Evolutionary conservation across 1,139 yeast species (phyloP), one percentile per base, ranked within the genome.

Genomic region (Kurtzmaniella natalensis): DNA sequence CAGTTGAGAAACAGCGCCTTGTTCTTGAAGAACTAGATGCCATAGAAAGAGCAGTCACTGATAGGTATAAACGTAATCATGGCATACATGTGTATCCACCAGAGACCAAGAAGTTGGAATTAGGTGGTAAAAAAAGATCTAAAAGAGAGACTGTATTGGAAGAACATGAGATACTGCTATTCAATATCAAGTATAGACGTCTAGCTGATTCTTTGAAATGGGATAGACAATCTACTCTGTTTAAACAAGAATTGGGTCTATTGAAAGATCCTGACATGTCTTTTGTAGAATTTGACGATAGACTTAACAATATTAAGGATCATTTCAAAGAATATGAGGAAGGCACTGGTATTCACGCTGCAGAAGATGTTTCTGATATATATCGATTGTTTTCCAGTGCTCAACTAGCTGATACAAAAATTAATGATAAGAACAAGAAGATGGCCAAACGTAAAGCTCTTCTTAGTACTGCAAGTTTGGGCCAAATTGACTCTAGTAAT

Each of bases 101-200:
- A 21, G 21, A 18, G 33, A 14, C 28, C 26, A 41, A 28, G 33
- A 38, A 18, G 38, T 38, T 10, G 42, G 45, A 37, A 7, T 6
- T 26, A n/a, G 11, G 10, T 6, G 14, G 30, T 8, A 50, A 44
- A 41, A 67, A 61, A 38, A 49, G 78, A 41, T 57, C 70, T 37
- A 46, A 51, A 28, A 60, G 69, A 39, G 78, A 72, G 42, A 64
- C 71, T 1, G 47, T 76, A 9, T 44, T 78, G 11, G 94, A 84
- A 44, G 79, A 81, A 45, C 85, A 81, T 53, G 96, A 89, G 51
- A 64, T 86, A 3, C 61, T 65, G 13, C 47, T 55, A 31, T 73
- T 89, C 32, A 47, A 74, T 3, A 63, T 69, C 6, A 70, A 74
- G 39, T 78, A 76, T 46, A 52, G 61, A 48, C 10, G 69, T 62